Percentiles rank a stretch among this genome's conserved stretches.
phyloP scores from a whole-genome alignment of 352 stramenopile genomes.

The Globisporangium polare region DNA sequence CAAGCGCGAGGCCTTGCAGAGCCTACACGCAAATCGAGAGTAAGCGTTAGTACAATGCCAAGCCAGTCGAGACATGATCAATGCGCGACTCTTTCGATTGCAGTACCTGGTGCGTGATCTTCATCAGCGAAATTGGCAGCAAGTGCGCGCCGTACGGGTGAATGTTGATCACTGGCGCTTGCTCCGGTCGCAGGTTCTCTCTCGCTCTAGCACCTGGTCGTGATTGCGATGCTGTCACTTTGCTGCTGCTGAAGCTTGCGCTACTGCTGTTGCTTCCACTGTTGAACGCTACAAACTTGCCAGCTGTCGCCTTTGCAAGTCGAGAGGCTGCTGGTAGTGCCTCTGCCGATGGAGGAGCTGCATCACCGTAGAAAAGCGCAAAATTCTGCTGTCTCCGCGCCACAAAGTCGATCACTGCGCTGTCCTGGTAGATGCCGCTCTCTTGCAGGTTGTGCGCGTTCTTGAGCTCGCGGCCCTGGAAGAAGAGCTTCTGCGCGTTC shows the following conservation, averaged over 20 bases:
- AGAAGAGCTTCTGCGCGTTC: constrained; percentile 80
- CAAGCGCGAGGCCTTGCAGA: constrained; percentile 87
- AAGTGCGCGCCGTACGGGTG: constrained; percentile 76
- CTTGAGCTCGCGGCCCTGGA: constrained; percentile 77
- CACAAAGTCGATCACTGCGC: constrained; percentile 76
- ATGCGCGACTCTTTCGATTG: no score
- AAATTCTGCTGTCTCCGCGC: constrained; percentile 57
- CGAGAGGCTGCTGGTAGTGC: constrained; percentile 5
- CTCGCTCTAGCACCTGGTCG: constrained; percentile 4
- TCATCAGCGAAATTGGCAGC: constrained; percentile 74
- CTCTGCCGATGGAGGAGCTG: constrained; percentile 9
- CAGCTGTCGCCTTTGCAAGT: constrained; percentile 8
- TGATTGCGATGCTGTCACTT: constrained; percentile 8
- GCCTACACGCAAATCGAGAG: constrained; percentile 29
- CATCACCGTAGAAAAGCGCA: constrained; percentile 33
- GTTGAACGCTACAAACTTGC: background rate
- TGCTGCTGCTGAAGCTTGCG: background rate
- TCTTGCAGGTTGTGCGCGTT: constrained; percentile 82
- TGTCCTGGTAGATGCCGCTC: constrained; percentile 82
- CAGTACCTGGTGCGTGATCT: constrained; percentile 76
- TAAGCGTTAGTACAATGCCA: no score
- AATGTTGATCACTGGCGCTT: constrained; percentile 67
- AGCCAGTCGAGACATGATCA: no score
- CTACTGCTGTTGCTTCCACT: constrained; percentile 12
- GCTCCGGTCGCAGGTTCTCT: constrained; percentile 43